Evolutionary conservation across 257 asterid species (phyloP).

Genomic region (Solanum ossicruentum): DNA sequence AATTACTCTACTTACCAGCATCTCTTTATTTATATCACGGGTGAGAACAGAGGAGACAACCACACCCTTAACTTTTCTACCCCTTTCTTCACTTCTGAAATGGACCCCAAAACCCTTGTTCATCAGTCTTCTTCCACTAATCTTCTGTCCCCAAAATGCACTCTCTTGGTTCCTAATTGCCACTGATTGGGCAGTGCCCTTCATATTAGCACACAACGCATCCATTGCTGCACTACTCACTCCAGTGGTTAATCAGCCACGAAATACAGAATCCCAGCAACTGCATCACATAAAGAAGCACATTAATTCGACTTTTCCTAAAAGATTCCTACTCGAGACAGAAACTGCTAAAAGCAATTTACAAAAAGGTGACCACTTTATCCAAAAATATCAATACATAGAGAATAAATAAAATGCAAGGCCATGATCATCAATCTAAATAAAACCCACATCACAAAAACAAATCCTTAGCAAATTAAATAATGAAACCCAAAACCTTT

Average conservation of each 20-base stretch:
- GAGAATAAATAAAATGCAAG: background rate
- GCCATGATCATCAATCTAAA: background rate
- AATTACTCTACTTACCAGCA: constrained; percentile 25
- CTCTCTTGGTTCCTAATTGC: constrained; percentile 6
- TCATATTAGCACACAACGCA: constrained; percentile 38
- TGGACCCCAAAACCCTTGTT: constrained; percentile 14
- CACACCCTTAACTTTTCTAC: constrained; percentile 31
- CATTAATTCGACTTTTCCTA: background rate
- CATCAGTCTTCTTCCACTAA: constrained; percentile 17
- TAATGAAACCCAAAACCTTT: background rate
- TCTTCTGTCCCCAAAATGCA: constrained; percentile 39
- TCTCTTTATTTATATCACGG: constrained; percentile 52
- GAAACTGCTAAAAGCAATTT: background rate
- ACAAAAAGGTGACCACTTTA: background rate
- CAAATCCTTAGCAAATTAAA: background rate
- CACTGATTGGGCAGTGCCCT: constrained; percentile 19
- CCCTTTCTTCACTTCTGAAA: constrained; percentile 9
- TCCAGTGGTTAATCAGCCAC: background rate
- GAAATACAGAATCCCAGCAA: background rate
- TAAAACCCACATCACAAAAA: background rate
- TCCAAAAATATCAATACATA: background rate
- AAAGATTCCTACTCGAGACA: constrained; percentile 10
- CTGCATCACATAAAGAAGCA: background rate
- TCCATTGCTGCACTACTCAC: constrained; percentile 32
- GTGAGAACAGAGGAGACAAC: constrained; percentile 55